A percentile compares a stretch with the other conserved stretches of the same genome.
Evolutionary conservation across 441 rosid species (phyloP).

Genomic region (Populus hybrid): DNA sequence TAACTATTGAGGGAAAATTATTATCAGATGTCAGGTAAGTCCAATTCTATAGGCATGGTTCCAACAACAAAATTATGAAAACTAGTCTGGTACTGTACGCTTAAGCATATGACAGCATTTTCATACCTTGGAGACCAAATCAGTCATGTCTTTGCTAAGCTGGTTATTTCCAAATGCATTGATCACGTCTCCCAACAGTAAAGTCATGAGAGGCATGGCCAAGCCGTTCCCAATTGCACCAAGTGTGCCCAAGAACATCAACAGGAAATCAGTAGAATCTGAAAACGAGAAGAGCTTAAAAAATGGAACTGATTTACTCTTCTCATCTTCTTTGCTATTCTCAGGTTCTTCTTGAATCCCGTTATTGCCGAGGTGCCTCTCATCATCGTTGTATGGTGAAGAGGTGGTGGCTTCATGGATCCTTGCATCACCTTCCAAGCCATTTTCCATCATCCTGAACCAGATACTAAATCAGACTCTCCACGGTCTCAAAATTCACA

Average conservation of each 20-base stretch:
- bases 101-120: not conserved
- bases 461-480: not conserved
- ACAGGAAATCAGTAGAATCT: slow-evolving; percentile 34
- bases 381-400: not conserved
- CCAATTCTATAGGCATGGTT: not conserved
- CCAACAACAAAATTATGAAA: not conserved
- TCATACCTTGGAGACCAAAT: slow-evolving; percentile 48
- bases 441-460: slow-evolving; percentile 1
- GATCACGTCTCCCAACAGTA: slow-evolving; percentile 50
- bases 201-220: slow-evolving; percentile 49
- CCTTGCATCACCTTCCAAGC: slow-evolving; percentile 42
- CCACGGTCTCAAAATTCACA: not conserved
- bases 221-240: slow-evolving; percentile 62
- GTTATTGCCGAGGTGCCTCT: not conserved
- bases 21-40: too few relatives aligned
- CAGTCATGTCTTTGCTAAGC: slow-evolving; percentile 28
- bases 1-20: too few relatives aligned
- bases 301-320: slow-evolving; percentile 40
- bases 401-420: slow-evolving; percentile 22
- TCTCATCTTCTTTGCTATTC: slow-evolving; percentile 45
- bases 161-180: slow-evolving; percentile 52
- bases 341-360: slow-evolving; percentile 21
- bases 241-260: slow-evolving; percentile 55
- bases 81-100: too few relatives aligned
- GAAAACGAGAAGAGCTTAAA: slow-evolving; percentile 66